A percentile compares a stretch with the other conserved stretches of the same genome.
Evolutionary conservation across 805 yeast genomes (phyloP).

Genomic region (Candida pini): DNA sequence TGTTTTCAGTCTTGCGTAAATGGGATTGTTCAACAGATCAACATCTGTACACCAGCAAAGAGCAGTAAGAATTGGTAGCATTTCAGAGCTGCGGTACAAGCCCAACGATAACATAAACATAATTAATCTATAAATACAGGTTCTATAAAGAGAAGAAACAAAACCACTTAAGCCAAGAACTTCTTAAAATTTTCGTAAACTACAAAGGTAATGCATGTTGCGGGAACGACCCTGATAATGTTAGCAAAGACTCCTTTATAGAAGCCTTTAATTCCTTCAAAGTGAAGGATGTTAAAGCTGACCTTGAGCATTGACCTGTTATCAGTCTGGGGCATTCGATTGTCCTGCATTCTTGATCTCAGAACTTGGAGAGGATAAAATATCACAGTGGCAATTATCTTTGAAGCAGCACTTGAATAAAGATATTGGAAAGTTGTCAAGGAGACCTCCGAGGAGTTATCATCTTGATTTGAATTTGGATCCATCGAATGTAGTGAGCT

Average conservation of each 20-base stretch:
- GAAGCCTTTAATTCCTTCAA: slow-evolving; percentile 62
- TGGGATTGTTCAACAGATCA: no score
- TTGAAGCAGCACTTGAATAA: slow-evolving; percentile 60
- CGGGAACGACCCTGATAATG: slow-evolving; percentile 78
- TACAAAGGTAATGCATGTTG: slow-evolving; percentile 85
- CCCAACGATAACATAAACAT: no score
- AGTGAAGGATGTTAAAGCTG: slow-evolving; percentile 32
- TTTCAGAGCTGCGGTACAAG: no score
- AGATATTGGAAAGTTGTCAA: slow-evolving; percentile 55
- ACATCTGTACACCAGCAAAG: background rate
- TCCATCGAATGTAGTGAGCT: no score
- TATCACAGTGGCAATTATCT: slow-evolving; percentile 57
- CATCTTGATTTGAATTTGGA: slow-evolving; percentile 5
- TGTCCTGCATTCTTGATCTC: slow-evolving; percentile 68
- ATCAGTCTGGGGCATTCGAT: slow-evolving; percentile 13
- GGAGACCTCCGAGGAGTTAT: slow-evolving; percentile 11
- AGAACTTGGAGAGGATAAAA: slow-evolving; percentile 85
- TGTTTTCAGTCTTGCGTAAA: no score
- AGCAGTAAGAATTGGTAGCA: background rate
- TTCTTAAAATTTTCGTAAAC: slow-evolving; percentile 65
- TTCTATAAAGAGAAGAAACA: background rate
- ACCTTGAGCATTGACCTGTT: slow-evolving; percentile 29
- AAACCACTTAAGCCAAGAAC: slow-evolving; percentile 7
- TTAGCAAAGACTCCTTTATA: slow-evolving; percentile 83
- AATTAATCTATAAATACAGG: no score